These are phyloP conservation scores for Fusarium lyarnte DNA, from an alignment of 2,329 filamentous ascomycete species.

Conservation along the genomic window DNA sequence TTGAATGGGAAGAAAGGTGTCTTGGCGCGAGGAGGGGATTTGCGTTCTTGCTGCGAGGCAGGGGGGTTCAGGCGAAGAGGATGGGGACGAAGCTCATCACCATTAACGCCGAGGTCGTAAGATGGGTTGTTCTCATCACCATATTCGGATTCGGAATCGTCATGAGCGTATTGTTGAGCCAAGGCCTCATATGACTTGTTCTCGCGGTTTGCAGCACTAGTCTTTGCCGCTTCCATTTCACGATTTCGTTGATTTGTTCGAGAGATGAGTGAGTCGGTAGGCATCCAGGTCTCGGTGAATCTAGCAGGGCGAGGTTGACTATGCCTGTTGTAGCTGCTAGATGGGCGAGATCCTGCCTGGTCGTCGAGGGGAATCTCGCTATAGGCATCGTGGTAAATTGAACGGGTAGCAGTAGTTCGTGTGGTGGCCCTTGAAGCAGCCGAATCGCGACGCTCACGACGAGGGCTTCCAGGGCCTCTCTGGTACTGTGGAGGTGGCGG, in stretches of 20 bases:
- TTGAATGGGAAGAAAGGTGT: conserved; percentile 36
- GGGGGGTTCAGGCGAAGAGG: conserved; percentile 63
- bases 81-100: conserved; percentile 56
- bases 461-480: conserved; percentile 54
- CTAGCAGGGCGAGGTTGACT: conserved; percentile 53
- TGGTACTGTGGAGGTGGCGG: conserved; percentile 65
- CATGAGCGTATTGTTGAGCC: conserved; percentile 55
- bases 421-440: conserved; percentile 58
- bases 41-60: conserved; percentile 11
- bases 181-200: conserved; percentile 58
- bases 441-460: conserved; percentile 56
- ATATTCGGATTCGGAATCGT: conserved; percentile 53
- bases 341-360: conserved; percentile 39
- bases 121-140: conserved; percentile 50
- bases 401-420: conserved; percentile 54
- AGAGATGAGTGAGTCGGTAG: conserved; percentile 63
- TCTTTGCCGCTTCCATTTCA: conserved; percentile 51
- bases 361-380: conserved; percentile 60
- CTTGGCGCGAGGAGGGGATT: conserved; percentile 30
- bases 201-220: conserved; percentile 45
- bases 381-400: conserved; percentile 57
- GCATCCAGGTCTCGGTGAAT: conserved; percentile 65
- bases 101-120: conserved; percentile 43
- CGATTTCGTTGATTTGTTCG: conserved; percentile 64
- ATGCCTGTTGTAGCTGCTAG: conserved; percentile 34